These are phyloP conservation scores for Pseudozyma pruni DNA, from an alignment of 1,284 basidiomycete species.

Conservation along the genomic window DNA sequence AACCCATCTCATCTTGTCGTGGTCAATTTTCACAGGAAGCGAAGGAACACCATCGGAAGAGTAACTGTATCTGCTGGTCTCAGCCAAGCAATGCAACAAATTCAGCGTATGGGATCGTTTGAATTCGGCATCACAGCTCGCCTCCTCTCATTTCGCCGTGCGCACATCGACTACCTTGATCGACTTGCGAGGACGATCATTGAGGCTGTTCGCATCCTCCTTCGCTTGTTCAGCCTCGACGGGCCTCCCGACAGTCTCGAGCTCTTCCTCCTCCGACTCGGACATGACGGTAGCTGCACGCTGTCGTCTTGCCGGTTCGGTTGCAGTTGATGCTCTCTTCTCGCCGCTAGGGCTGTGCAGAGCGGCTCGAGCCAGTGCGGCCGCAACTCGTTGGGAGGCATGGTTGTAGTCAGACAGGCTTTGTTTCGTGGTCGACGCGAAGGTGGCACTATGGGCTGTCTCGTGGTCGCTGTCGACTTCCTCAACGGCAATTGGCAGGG, in stretches of 20 bases:
- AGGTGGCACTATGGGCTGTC: neutral
- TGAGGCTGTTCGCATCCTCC: constrained; percentile 6
- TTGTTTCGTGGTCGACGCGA: neutral
- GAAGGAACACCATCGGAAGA: constrained; percentile 51
- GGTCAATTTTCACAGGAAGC: constrained; percentile 38
- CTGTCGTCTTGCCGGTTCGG: constrained; percentile 7
- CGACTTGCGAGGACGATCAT: constrained; percentile 31
- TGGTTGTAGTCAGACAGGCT: neutral
- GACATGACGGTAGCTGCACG: constrained; percentile 41
- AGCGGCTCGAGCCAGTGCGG: constrained; percentile 23
- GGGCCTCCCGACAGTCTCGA: constrained; percentile 33
- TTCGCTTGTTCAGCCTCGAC: constrained; percentile 3
- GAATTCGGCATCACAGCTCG: neutral
- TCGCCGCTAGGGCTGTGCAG: neutral
- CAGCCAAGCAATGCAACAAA: neutral
- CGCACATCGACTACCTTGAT: constrained; percentile 39
- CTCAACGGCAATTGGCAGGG: constrained; percentile 16
- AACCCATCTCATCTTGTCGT: neutral
- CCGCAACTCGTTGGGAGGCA: constrained; percentile 22
- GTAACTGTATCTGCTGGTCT: neutral
- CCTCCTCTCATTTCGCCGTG: too few relatives aligned
- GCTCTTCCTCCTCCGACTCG: constrained; percentile 40
- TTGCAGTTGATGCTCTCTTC: neutral
- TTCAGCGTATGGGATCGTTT: too few relatives aligned
- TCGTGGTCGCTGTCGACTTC: constrained; percentile 32